phyloP scores from a whole-genome alignment of 2,329 filamentous ascomycete species.

The Dryadomyces quercus-mongolicae region DNA sequence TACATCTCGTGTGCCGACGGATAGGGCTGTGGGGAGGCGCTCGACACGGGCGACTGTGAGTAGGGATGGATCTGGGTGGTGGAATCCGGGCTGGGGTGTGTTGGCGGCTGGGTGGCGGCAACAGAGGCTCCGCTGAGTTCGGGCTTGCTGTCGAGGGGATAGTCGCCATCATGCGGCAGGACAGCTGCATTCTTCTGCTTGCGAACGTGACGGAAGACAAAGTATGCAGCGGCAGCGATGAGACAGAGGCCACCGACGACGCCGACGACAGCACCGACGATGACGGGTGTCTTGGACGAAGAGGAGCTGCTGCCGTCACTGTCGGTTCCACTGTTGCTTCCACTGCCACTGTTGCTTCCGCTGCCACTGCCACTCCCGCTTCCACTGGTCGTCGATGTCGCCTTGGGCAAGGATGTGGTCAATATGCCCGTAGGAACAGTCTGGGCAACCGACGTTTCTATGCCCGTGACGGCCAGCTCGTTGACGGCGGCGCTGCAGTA shows the following conservation, averaged over 20 bases:
- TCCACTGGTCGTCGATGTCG: neutral
- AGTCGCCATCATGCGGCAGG: neutral
- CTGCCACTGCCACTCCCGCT: constrained; percentile 1
- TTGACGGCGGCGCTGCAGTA: constrained; percentile 38
- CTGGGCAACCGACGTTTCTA: constrained; percentile 24
- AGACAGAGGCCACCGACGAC: constrained; percentile 19
- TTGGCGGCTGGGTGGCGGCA: neutral
- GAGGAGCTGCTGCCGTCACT: neutral
- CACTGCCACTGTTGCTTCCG: constrained; percentile 2
- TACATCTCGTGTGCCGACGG: neutral
- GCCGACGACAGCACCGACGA: constrained; percentile 23
- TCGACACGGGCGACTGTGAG: constrained; percentile 13
- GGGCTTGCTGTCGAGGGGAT: constrained; percentile 17
- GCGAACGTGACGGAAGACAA: constrained; percentile 18
- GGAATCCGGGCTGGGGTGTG: constrained; percentile 16
- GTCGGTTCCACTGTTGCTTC: constrained; percentile 4
- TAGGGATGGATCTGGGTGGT: constrained; percentile 13
- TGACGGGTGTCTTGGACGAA: constrained; percentile 17
- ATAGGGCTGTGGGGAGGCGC: too few relatives aligned
- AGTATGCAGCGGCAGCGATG: constrained; percentile 23
- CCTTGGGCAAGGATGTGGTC: constrained; percentile 2
- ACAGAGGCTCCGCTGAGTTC: constrained; percentile 18
- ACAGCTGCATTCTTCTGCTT: constrained; percentile 13
- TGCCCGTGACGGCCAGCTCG: constrained; percentile 25
- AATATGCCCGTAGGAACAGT: constrained; percentile 1